A percentile compares a stretch with the other conserved stretches of the same genome.
Evolutionary conservation across 352 stramenopile species (phyloP).

Genomic region (Plasmopara halstedii): DNA sequence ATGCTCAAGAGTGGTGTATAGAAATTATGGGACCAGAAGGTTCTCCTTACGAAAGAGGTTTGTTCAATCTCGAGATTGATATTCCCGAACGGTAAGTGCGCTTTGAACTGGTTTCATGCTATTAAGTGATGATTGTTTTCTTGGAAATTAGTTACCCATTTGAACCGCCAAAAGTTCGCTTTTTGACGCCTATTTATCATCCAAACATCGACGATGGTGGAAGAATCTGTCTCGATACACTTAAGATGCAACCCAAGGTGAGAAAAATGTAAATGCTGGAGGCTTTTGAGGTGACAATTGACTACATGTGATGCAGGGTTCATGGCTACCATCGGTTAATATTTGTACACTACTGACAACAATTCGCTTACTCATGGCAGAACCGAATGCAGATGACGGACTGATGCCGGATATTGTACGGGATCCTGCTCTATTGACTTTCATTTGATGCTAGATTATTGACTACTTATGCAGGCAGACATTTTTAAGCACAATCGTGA

Average conservation of each 20-base stretch:
- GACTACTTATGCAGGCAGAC: conserved; percentile 33
- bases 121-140: conserved; percentile 1
- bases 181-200: conserved; percentile 77
- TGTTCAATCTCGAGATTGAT: conserved; percentile 68
- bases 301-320: conserved; percentile 69
- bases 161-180: conserved; percentile 73
- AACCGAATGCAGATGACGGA: conserved; percentile 87
- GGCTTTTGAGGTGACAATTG: too few relatives aligned
- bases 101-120: not conserved
- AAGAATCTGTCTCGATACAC: conserved; percentile 86
- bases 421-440: not conserved
- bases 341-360: conserved; percentile 87
- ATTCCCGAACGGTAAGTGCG: conserved; percentile 37
- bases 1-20: conserved; percentile 9
- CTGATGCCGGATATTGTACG: conserved; percentile 86
- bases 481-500: conserved; percentile 73
- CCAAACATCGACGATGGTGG: conserved; percentile 82
- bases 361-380: conserved; percentile 86
- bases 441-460: not conserved
- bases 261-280: not conserved
- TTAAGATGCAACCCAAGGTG: conserved; percentile 89
- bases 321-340: conserved; percentile 89
- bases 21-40: conserved; percentile 77
- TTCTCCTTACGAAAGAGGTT: conserved; percentile 72
- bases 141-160: conserved; percentile 68